These are phyloP conservation scores for Phytophthora podocarpi DNA, from an alignment of 352 stramenopile genomes.

Conservation along the genomic window DNA sequence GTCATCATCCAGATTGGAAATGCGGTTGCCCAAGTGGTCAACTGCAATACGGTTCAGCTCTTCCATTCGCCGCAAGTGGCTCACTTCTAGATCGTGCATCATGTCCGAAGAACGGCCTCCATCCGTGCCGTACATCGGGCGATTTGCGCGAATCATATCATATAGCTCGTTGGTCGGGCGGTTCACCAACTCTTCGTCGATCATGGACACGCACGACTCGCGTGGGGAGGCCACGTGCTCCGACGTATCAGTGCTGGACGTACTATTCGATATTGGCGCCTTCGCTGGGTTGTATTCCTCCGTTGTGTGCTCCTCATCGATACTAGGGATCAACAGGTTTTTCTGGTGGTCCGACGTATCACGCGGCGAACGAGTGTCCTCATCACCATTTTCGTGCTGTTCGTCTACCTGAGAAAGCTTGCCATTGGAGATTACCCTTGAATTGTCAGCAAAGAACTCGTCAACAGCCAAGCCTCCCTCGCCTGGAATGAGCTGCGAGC, in stretches of 20 bases:
- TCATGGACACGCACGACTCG: constrained; percentile 27
- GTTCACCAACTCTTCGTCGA: constrained; percentile 60
- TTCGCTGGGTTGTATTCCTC: constrained; percentile 16
- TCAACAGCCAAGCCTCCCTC: constrained; percentile 30
- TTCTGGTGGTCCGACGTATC: constrained; percentile 13
- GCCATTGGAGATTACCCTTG: neutral
- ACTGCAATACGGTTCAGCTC: constrained; percentile 57
- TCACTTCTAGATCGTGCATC: constrained; percentile 53
- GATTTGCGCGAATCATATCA: constrained; percentile 49
- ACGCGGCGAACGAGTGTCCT: constrained; percentile 22
- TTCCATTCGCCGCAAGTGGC: constrained; percentile 58
- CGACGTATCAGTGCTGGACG: constrained; percentile 28
- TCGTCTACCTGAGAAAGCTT: constrained; percentile 33
- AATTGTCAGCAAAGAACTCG: constrained; percentile 30
- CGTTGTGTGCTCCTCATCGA: constrained; percentile 23
- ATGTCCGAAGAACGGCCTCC: constrained; percentile 34
- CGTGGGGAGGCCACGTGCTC: constrained; percentile 27
- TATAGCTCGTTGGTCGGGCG: constrained; percentile 55
- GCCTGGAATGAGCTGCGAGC: constrained; percentile 29
- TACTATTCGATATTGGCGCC: constrained; percentile 24
- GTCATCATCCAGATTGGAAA: constrained; percentile 47
- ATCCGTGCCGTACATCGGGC: constrained; percentile 4
- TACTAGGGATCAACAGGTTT: constrained; percentile 21
- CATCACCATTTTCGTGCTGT: constrained; percentile 6
- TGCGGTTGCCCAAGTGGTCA: constrained; percentile 49